A percentile compares a stretch with the other conserved stretches of the same genome.
Conservation (phyloP, 1,284 basidiomycete species). For the Meira nashicola region DNA sequence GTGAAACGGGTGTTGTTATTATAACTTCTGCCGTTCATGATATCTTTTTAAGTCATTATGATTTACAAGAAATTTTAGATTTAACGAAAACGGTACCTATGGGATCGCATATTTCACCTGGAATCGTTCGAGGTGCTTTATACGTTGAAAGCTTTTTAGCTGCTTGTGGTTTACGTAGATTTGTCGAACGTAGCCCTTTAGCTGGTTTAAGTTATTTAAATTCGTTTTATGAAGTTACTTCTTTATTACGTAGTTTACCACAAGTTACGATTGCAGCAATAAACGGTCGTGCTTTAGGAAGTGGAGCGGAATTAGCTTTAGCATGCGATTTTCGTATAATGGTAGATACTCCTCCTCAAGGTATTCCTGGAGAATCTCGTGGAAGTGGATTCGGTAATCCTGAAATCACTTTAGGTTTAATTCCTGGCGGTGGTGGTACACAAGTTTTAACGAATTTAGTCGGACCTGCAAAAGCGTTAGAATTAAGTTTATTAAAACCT, state of each 20-base stretch:
- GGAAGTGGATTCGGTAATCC: constrained; percentile 15
- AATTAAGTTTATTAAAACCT: constrained; percentile 7
- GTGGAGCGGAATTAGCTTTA: constrained; percentile 15
- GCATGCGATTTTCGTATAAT: constrained; percentile 16
- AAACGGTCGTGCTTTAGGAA: constrained; percentile 13
- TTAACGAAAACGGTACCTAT: background rate
- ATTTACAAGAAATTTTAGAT: constrained; percentile 13
- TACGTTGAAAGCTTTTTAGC: background rate
- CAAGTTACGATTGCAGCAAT: constrained; percentile 16
- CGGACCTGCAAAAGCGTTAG: constrained; percentile 15
- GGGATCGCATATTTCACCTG: background rate
- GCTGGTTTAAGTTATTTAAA: constrained; percentile 11
- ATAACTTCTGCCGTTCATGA: constrained; percentile 8
- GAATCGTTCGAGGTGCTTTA: constrained; percentile 3
- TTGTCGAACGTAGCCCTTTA: constrained; percentile 2
- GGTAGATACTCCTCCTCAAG: constrained; percentile 15
- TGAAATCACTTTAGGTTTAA: constrained; percentile 16
- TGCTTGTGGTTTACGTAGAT: constrained; percentile 4
- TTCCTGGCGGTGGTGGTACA: constrained; percentile 16
- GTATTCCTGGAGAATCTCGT: background rate
- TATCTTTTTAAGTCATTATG: constrained; percentile 12
- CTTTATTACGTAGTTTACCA: constrained; percentile 13
- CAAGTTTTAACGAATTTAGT: constrained; percentile 11
- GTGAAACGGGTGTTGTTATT: constrained; percentile 14
- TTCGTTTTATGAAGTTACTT: constrained; percentile 7